Percentiles rank a stretch among this genome's conserved stretches.
Conservation (phyloP, 2,329 filamentous ascomycete genomes). For the Claviceps digitariae region DNA sequence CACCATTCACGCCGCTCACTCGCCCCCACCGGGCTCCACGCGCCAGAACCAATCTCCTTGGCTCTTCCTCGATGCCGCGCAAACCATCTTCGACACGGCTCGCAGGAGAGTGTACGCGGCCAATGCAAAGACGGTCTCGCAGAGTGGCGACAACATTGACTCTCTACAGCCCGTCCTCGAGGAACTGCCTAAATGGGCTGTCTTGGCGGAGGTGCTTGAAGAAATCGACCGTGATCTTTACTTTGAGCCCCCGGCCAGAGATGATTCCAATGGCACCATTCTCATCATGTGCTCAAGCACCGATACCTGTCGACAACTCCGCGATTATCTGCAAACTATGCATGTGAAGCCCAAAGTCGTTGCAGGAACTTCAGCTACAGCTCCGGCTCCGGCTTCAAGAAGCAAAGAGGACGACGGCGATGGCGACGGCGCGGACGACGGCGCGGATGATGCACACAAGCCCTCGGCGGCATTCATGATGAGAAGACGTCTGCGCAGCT, state of each 20-base stretch:
- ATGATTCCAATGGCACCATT: slow-evolving; percentile 83
- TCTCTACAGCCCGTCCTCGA: slow-evolving; percentile 72
- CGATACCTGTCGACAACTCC: slow-evolving; percentile 72
- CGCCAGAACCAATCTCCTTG: slow-evolving; percentile 85
- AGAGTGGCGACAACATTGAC: slow-evolving; percentile 33
- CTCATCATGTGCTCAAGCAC: slow-evolving; percentile 92
- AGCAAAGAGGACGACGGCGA: too few relatives aligned
- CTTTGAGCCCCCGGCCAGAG: slow-evolving; percentile 60
- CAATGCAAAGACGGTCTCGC: slow-evolving; percentile 38
- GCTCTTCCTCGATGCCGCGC: slow-evolving; percentile 89
- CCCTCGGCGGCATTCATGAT: slow-evolving; percentile 80
- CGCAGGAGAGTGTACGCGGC: slow-evolving; percentile 77
- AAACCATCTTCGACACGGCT: slow-evolving; percentile 85
- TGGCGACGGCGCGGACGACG: slow-evolving; percentile 31
- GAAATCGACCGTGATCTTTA: slow-evolving; percentile 89
- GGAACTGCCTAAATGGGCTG: slow-evolving; percentile 85
- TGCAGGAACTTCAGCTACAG: slow-evolving; percentile 10
- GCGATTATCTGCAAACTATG: slow-evolving; percentile 88
- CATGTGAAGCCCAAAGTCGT: slow-evolving; percentile 49
- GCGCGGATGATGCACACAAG: slow-evolving; percentile 40
- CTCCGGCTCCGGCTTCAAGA: neutral
- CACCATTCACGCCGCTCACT: slow-evolving; percentile 82
- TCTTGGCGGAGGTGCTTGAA: slow-evolving; percentile 78
- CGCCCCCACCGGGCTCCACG: slow-evolving; percentile 75
- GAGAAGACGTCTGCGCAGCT: slow-evolving; percentile 72